These are phyloP conservation scores for Inonotus obliquus DNA, from an alignment of 1,284 basidiomycete genomes.

Conservation along the genomic window DNA sequence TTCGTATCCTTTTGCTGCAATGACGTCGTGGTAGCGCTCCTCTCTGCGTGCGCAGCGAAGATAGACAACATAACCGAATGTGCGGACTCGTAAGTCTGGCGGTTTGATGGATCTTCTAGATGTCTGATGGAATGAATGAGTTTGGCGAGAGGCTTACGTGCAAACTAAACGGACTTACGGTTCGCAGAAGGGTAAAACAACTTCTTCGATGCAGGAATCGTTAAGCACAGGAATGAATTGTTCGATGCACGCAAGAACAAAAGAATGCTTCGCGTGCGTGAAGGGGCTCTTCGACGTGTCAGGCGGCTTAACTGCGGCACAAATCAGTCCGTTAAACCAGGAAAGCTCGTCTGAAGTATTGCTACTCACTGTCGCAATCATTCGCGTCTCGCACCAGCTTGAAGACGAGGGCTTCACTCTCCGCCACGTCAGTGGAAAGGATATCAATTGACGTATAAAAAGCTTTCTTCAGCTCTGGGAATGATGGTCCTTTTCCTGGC, in stretches of 20 bases:
- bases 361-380: slow-evolving; percentile 27
- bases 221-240: slow-evolving; percentile 60
- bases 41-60: slow-evolving; percentile 54
- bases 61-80: slow-evolving; percentile 71
- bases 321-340: too few relatives aligned
- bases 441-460: slow-evolving; percentile 72
- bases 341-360: neutral
- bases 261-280: slow-evolving; percentile 51
- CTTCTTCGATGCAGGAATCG: slow-evolving; percentile 41
- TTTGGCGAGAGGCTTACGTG: neutral
- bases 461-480: slow-evolving; percentile 60
- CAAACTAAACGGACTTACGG: slow-evolving; percentile 40
- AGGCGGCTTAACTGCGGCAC: neutral
- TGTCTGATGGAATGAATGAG: slow-evolving; percentile 34
- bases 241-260: slow-evolving; percentile 60
- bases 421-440: slow-evolving; percentile 41
- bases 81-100: slow-evolving; percentile 69
- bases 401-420: slow-evolving; percentile 39
- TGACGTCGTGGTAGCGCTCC: slow-evolving; percentile 16
- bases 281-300: slow-evolving; percentile 20
- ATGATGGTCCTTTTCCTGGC: slow-evolving; percentile 35
- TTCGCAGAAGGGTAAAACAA: slow-evolving; percentile 53
- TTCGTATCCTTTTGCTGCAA: slow-evolving; percentile 20
- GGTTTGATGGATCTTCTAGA: slow-evolving; percentile 48
- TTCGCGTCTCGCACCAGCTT: slow-evolving; percentile 30